These are phyloP conservation scores for Pichia phayaonensis DNA, from an alignment of 805 yeast genomes.

Conservation along the genomic window DNA sequence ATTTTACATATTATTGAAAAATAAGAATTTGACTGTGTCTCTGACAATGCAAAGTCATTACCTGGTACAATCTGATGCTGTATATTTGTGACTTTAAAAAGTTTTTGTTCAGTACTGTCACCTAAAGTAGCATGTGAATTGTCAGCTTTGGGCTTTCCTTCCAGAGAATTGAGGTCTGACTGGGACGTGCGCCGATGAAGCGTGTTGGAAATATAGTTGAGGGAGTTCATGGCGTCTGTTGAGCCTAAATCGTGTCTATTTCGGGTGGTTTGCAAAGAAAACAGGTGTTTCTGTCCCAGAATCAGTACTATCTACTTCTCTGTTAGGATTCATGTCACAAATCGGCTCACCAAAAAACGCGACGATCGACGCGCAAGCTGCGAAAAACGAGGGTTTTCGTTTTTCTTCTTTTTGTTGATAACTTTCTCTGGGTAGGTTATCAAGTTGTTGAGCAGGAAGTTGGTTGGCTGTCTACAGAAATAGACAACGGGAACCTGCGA, in stretches of 20 bases:
- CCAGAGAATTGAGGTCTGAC: background rate
- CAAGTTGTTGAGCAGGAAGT: no score
- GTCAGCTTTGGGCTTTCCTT: background rate
- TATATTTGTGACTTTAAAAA: background rate
- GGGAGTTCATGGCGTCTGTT: conserved; percentile 1
- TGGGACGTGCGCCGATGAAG: background rate
- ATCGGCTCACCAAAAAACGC: background rate
- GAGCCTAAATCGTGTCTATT: background rate
- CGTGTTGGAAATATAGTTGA: conserved; percentile 1
- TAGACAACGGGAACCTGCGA: no score
- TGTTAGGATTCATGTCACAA: no score
- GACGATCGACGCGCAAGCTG: background rate
- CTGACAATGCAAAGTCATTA: background rate
- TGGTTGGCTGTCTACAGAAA: no score
- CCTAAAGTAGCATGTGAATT: background rate
- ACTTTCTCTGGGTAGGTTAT: no score
- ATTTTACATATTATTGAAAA: background rate
- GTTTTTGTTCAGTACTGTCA: background rate
- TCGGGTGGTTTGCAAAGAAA: background rate
- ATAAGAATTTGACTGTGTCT: background rate
- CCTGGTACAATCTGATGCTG: background rate
- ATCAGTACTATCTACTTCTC: no score
- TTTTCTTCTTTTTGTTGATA: background rate
- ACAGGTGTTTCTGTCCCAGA: background rate
- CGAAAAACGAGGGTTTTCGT: background rate